Evolutionary conservation across 805 yeast species (phyloP), one percentile per base, ranked within the genome.

Genomic region (Candida sanyiensis): DNA sequence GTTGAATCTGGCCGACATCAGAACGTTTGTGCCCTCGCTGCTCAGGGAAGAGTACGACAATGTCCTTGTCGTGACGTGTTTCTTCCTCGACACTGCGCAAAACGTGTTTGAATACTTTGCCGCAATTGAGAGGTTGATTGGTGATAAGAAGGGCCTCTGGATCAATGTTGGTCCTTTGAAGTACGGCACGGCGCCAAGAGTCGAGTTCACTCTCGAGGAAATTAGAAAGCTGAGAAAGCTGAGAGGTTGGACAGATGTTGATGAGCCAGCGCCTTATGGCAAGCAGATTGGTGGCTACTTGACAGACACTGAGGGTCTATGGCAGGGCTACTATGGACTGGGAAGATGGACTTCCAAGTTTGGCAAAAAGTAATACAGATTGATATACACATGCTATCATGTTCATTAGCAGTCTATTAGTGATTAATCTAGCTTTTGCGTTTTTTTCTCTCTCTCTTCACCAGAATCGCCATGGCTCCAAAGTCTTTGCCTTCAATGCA

Each of bases 51-150:
- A 51, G 3, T 63, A 64, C 31, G 70, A 72, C 3, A 70, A 70
- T 40, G 61, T 82, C 16, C 70, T 81, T 5, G 66, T 83, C 2
- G 73, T 80, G 4, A 70, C 84, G 0, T 82, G 81, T 5, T 90
- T 83, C 54, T 89, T 90, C 61, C 67, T 90, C 20, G 97, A 90
- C 59, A 90, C 97, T 0, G 97, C 97, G 0, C 95, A 86, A 51
- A 85, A 89, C 52, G 56, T 86, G 35, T 67, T 90, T 46, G 80
- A 77, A 28, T 89, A 89, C 58, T 59, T 90, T 39, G 82, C 81
- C 38, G 61, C 81, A 1, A 77, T 90, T 26, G 72, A 72, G 40
- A 50, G 57, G 9, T 50, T 80, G 25, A 60, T 67, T 9, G 51
- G 52, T 7, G 66, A 63, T 7, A 64, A 63, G 12, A 69, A 69